Evolutionary conservation across 306 rosid species (phyloP).

Genomic region (Sphenostylis stenocarpa): DNA sequence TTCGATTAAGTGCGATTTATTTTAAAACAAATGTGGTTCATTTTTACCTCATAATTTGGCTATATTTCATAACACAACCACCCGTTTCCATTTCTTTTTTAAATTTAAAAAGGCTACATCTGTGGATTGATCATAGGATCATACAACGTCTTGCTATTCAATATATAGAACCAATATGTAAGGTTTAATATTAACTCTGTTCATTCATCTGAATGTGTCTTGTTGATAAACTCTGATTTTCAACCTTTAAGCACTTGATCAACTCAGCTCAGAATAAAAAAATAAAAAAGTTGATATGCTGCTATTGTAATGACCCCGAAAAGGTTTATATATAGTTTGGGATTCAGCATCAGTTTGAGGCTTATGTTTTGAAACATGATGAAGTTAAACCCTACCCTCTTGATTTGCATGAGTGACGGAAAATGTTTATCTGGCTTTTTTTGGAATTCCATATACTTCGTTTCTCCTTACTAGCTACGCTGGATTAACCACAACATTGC

Average conservation of each 20-base stretch:
- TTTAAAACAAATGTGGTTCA: background rate
- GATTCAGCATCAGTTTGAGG: constrained; percentile 4
- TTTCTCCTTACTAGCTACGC: constrained; percentile 11
- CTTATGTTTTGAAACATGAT: constrained; percentile 7
- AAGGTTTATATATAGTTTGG: background rate
- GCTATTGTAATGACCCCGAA: no score
- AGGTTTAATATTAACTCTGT: background rate
- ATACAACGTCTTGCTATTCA: background rate
- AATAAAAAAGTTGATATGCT: background rate
- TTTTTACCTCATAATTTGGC: background rate
- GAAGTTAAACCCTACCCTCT: background rate
- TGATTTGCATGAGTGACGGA: constrained; percentile 9
- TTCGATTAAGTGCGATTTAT: background rate
- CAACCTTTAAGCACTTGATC: background rate
- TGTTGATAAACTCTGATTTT: background rate
- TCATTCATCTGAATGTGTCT: background rate
- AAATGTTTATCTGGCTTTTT: constrained; percentile 4
- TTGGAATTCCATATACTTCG: constrained; percentile 21
- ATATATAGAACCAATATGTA: background rate
- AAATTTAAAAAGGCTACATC: background rate
- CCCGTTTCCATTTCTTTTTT: background rate
- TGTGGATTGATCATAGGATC: constrained; percentile 3
- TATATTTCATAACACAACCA: background rate
- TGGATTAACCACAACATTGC: constrained; percentile 37
- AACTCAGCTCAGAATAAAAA: background rate